A percentile compares a stretch with the other conserved stretches of the same genome.
These are phyloP conservation scores for Xylaria multiplex DNA, from an alignment of 2,329 filamentous ascomycete genomes.

Conservation along the genomic window DNA sequence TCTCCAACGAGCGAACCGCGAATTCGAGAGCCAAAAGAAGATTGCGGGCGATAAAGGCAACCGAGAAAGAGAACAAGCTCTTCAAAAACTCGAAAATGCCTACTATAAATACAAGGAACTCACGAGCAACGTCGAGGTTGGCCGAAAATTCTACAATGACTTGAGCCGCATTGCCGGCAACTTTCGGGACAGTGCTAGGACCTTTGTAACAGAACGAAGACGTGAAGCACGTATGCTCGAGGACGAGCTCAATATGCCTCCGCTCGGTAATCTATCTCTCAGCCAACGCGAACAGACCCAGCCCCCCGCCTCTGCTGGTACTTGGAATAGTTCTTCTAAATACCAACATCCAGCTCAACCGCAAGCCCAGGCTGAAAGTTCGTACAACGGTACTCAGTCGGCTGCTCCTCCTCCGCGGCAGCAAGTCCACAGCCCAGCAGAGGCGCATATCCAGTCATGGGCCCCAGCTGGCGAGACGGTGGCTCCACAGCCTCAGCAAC, in stretches of 20 bases:
- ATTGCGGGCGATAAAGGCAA: conserved; percentile 70
- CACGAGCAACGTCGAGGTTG: conserved; percentile 88
- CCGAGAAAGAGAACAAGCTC: conserved; percentile 80
- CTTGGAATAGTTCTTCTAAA: conserved; percentile 25
- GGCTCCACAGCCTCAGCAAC: conserved; percentile 58
- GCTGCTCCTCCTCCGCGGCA: conserved; percentile 46
- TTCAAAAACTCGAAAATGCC: conserved; percentile 89
- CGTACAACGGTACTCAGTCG: conserved; percentile 28
- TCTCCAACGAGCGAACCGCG: conserved; percentile 78
- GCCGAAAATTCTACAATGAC: conserved; percentile 97
- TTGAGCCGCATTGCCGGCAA: conserved; percentile 83
- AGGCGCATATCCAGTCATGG: conserved; percentile 69
- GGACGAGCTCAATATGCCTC: conserved; percentile 50
- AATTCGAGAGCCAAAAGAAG: conserved; percentile 78
- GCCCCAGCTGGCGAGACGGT: conserved; percentile 57
- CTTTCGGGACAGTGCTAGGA: conserved; percentile 80
- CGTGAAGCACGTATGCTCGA: conserved; percentile 78
- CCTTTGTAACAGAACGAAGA: conserved; percentile 82
- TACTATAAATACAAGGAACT: conserved; percentile 98
- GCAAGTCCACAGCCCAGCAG: conserved; percentile 47
- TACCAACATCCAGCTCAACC: conserved; percentile 42
- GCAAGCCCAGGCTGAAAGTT: conserved; percentile 27
- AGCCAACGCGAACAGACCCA: conserved; percentile 33
- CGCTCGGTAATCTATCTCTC: conserved; percentile 44
- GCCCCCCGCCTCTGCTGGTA: conserved; percentile 9